phyloP scores from a whole-genome alignment of 2,329 filamentous ascomycete genomes.

The Malbranchea zuffiana region DNA sequence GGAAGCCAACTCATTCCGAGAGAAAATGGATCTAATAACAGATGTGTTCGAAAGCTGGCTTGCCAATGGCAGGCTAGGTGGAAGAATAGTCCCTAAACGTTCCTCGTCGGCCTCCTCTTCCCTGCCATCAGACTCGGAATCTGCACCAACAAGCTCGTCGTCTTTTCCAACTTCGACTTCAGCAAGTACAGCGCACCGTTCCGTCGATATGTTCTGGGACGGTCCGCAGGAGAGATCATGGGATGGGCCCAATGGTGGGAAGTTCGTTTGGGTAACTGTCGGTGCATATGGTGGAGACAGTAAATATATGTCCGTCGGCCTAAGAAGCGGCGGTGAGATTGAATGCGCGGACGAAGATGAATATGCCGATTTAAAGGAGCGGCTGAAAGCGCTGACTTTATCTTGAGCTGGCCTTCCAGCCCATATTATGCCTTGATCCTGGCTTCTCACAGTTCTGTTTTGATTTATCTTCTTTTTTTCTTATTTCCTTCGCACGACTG shows the following conservation, averaged over 20 bases:
- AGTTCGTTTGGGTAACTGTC: conserved; percentile 43
- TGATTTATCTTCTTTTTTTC: too few species aligned
- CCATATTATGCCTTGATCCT: background rate
- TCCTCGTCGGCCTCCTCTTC: conserved; percentile 3
- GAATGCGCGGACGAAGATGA: conserved; percentile 12
- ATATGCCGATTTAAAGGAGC: conserved; percentile 10
- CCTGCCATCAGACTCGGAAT: conserved; percentile 2
- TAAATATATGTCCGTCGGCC: conserved; percentile 30
- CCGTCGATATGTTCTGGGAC: conserved; percentile 30
- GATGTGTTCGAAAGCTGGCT: conserved; percentile 34
- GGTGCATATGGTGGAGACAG: conserved; percentile 39
- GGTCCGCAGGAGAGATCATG: conserved; percentile 32
- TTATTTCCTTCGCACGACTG: too few species aligned
- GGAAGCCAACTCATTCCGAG: conserved; percentile 35
- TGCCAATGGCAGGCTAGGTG: conserved; percentile 29
- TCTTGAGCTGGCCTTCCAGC: too few species aligned
- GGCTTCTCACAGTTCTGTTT: too few species aligned
- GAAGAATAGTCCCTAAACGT: conserved; percentile 16
- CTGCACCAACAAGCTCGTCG: conserved; percentile 9
- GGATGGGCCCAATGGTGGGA: conserved; percentile 33
- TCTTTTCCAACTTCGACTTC: conserved; percentile 11
- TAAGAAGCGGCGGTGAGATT: conserved; percentile 19
- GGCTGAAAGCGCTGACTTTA: conserved; percentile 11
- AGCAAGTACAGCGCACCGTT: conserved; percentile 10
- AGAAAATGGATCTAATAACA: conserved; percentile 34